Conservation (phyloP, 2,329 filamentous ascomycete species). For the Pyrenochaeta sp. region DNA sequence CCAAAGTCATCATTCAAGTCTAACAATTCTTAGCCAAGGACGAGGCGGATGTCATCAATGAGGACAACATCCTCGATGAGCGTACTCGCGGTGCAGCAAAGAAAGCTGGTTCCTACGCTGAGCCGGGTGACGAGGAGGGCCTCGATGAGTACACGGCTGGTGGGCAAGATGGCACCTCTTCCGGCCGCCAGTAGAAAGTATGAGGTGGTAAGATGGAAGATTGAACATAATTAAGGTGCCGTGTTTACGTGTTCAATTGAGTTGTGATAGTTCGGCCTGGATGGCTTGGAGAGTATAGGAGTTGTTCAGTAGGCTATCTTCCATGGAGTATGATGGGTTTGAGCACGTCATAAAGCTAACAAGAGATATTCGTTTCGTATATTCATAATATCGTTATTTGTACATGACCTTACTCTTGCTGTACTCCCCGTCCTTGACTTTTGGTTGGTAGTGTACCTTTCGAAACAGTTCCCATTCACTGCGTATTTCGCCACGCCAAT, state of each 20-base stretch:
- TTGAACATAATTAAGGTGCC: background rate
- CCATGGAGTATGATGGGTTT: too few relatives aligned
- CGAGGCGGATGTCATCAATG: constrained; percentile 59
- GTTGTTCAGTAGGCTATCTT: background rate
- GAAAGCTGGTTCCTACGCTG: constrained; percentile 54
- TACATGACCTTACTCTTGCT: too few relatives aligned
- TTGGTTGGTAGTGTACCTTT: too few relatives aligned
- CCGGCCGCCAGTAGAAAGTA: constrained; percentile 29
- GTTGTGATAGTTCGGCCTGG: background rate
- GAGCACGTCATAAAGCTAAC: too few relatives aligned
- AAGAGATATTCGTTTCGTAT: too few relatives aligned
- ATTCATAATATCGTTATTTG: too few relatives aligned
- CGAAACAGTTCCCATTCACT: background rate
- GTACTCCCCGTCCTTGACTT: too few relatives aligned
- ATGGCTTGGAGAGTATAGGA: background rate
- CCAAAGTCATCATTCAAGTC: background rate
- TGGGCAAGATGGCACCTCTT: constrained; percentile 44
- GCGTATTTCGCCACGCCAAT: background rate
- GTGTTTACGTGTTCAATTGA: background rate
- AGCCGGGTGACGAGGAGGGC: constrained; percentile 63
- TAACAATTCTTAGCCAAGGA: constrained; percentile 50
- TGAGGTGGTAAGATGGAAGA: background rate
- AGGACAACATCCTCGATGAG: constrained; percentile 56
- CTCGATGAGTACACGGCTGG: constrained; percentile 55
- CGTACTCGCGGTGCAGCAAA: constrained; percentile 60